Conservation (phyloP, 2,329 filamentous ascomycete species). For the Biscogniauxia mediterranea region DNA sequence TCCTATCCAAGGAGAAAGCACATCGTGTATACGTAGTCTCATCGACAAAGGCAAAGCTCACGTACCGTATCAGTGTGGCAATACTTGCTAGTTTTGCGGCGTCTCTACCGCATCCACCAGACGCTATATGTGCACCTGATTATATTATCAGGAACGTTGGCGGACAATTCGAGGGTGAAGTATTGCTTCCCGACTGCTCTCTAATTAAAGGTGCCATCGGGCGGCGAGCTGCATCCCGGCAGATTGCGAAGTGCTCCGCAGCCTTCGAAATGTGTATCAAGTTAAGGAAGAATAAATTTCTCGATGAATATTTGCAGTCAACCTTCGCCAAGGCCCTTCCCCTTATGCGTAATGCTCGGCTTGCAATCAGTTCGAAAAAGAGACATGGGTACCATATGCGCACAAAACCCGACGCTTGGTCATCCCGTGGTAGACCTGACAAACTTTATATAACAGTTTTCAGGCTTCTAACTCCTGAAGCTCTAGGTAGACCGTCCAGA, state of each 20-base stretch:
- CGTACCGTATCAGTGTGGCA: slow-evolving; percentile 69
- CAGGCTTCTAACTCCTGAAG: slow-evolving; percentile 52
- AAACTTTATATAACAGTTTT: slow-evolving; percentile 63
- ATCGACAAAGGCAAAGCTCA: slow-evolving; percentile 73
- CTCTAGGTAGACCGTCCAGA: slow-evolving; percentile 57
- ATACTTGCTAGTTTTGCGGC: slow-evolving; percentile 73
- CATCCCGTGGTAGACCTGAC: slow-evolving; percentile 42
- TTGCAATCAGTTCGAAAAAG: slow-evolving; percentile 80
- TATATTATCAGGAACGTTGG: slow-evolving; percentile 61
- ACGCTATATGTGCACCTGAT: slow-evolving; percentile 40
- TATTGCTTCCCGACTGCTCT: slow-evolving; percentile 72
- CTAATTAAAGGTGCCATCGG: slow-evolving; percentile 69
- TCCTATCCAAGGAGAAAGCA: slow-evolving; percentile 49
- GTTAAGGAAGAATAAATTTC: slow-evolving; percentile 62
- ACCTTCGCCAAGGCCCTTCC: slow-evolving; percentile 70
- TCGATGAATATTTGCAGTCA: slow-evolving; percentile 75
- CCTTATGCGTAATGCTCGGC: slow-evolving; percentile 78
- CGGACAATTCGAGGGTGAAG: slow-evolving; percentile 69
- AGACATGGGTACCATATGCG: slow-evolving; percentile 73
- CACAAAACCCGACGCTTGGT: slow-evolving; percentile 77
- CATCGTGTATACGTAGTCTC: slow-evolving; percentile 59
- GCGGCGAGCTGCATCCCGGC: slow-evolving; percentile 63
- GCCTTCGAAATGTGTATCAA: slow-evolving; percentile 79
- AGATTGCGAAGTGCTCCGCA: slow-evolving; percentile 80
- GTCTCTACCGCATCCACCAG: slow-evolving; percentile 54